phyloP scores from a whole-genome alignment of 192 early-diverging fungal species.

The Coemansia sp. region DNA sequence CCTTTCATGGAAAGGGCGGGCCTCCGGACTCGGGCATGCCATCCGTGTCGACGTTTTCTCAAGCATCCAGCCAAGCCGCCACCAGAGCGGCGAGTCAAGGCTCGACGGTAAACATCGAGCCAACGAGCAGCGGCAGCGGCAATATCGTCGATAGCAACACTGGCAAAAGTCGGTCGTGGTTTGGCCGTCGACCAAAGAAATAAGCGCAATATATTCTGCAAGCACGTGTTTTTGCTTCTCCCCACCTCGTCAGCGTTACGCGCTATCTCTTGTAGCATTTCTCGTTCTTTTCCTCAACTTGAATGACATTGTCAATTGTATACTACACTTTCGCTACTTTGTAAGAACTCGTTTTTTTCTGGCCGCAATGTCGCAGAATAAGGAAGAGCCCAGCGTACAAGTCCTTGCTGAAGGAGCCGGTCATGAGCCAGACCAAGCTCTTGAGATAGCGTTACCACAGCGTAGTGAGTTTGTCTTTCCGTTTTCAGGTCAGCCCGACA shows the following conservation, averaged over 20 bases:
- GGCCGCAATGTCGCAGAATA: not conserved
- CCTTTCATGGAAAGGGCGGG: not conserved
- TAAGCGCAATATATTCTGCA: not conserved
- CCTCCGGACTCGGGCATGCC: not conserved
- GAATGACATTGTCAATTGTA: not conserved
- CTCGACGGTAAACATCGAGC: not conserved
- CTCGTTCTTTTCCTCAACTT: not conserved
- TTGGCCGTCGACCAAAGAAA: conserved; percentile 39
- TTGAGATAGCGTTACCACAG: not conserved
- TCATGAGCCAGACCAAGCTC: not conserved
- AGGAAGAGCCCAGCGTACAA: conserved; percentile 8
- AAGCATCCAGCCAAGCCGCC: not conserved
- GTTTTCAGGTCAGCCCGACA: conserved; percentile 74
- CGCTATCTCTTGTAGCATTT: not conserved
- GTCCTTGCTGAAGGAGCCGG: conserved; percentile 10
- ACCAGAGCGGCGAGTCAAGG: not conserved
- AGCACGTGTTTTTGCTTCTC: not conserved
- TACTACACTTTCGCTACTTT: not conserved
- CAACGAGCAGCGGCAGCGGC: not conserved
- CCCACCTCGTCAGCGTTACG: not conserved
- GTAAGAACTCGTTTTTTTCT: not conserved
- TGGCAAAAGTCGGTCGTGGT: conserved; percentile 45
- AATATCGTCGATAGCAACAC: not conserved
- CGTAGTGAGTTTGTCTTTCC: conserved; percentile 57
- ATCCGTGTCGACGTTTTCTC: not conserved